A percentile compares a stretch with the other conserved stretches of the same genome.
phyloP scores from a whole-genome alignment of 148 eudicot genomes.

The Silene conica region DNA sequence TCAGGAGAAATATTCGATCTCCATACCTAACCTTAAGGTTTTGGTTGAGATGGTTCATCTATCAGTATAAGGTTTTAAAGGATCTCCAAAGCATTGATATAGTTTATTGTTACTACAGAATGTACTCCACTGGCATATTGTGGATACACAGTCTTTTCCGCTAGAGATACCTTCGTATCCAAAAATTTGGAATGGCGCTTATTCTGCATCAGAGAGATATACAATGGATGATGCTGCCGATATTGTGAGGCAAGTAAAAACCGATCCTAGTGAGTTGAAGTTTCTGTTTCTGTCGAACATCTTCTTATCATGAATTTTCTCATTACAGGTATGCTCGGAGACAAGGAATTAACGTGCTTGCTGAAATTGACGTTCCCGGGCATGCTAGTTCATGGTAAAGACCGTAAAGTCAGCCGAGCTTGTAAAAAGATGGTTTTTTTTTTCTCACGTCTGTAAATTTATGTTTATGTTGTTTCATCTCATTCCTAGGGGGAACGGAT shows the following conservation, averaged over 20 bases:
- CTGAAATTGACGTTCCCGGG: constrained; percentile 93
- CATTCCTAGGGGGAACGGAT: constrained; percentile 64
- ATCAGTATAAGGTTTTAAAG: neutral
- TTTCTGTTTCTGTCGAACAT: neutral
- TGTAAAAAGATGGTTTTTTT: neutral
- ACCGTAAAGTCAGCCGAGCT: too few relatives aligned
- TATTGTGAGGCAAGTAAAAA: constrained; percentile 65
- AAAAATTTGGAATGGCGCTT: constrained; percentile 82
- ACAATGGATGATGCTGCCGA: constrained; percentile 76
- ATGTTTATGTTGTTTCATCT: neutral
- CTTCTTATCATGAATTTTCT: constrained; percentile 9
- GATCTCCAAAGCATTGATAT: neutral
- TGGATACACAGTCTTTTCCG: constrained; percentile 87
- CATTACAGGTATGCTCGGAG: constrained; percentile 72
- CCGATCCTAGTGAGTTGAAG: constrained; percentile 16
- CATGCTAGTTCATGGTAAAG: constrained; percentile 93
- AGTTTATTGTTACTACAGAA: constrained; percentile 43
- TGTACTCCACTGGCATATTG: constrained; percentile 97
- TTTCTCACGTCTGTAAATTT: neutral
- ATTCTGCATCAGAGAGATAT: constrained; percentile 69
- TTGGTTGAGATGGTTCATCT: too few relatives aligned
- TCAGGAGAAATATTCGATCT: too few relatives aligned
- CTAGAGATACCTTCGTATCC: constrained; percentile 90
- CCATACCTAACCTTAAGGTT: too few relatives aligned
- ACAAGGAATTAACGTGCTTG: constrained; percentile 81